Evolutionary conservation across 2,329 filamentous ascomycete species (phyloP), one percentile per base, ranked within the genome.

Genomic region (Aspergillus costaricaensis): DNA sequence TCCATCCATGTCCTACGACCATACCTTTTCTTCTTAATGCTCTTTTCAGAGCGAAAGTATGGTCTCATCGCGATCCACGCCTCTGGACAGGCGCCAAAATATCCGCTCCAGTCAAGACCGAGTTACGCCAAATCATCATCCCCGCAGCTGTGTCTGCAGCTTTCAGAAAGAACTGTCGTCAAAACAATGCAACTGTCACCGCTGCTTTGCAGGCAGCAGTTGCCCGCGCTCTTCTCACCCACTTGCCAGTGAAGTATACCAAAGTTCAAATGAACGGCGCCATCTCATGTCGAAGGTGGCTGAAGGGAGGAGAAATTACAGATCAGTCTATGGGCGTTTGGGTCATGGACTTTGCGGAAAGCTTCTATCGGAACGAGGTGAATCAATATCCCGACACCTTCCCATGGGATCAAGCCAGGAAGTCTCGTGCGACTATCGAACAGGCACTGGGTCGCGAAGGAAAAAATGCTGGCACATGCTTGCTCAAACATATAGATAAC

Each of bases 401-500:
- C 52, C 70, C 73, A 2, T 79, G 76, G 76, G 44, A 53, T 21
- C 71, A 77, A 58, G 70, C 75, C 1, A 62, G 62, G 47, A 69
- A 70, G 19, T 72, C 73, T 5, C 68, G 70, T 17, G 47, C 67
- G n/a, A 71, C 66, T 0, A 72, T 78, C 30, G 62, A 72, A 44
- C 63, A 61, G 5, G 65, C 66, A 5, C 25, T 78, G 10, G 59
- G 58, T 3, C 60, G 66, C 19, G 44, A 72, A 49, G 74, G 74
- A 19, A 71, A 66, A 36, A 73, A 82, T 56, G 68, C 71, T 5
- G 62, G 61, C 4, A 49, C 75, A 14, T 77, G 74, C 4, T 68
- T 81, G 6, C 67, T 83, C 10, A 76, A 74, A 44, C 79, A 72
- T 27, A 77, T 82, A 0, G 67, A 71, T 12, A 66, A 81, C 55